Evolutionary conservation across 306 rosid species (phyloP).

Genomic region (Prunus mira): DNA sequence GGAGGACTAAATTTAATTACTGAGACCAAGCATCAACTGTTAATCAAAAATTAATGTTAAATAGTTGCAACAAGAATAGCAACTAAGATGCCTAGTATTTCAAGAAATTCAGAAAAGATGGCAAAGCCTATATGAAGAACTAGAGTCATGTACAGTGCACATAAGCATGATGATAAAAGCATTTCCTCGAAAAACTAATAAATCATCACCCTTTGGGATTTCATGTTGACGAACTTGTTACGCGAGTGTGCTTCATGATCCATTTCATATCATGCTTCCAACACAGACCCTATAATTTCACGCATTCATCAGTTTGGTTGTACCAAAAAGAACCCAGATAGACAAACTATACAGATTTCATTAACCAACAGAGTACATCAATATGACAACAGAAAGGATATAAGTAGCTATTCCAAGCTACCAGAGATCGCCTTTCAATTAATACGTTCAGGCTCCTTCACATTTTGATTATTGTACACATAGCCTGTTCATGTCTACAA

Average conservation of each 20-base stretch:
- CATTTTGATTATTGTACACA: neutral
- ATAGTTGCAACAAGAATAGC: neutral
- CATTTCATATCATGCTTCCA: constrained; percentile 47
- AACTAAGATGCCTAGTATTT: neutral
- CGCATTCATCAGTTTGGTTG: constrained; percentile 13
- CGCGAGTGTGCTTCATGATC: constrained; percentile 45
- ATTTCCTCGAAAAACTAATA: neutral
- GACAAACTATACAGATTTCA: neutral
- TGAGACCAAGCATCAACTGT: neutral
- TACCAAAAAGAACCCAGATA: neutral
- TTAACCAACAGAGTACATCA: neutral
- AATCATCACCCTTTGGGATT: constrained; percentile 64
- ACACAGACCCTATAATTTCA: constrained; percentile 43
- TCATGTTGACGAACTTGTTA: constrained; percentile 57
- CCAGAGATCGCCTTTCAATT: neutral
- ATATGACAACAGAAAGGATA: neutral
- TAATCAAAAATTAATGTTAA: neutral
- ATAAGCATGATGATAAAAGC: neutral
- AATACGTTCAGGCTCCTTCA: neutral
- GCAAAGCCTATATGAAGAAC: neutral
- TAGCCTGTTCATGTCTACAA: neutral
- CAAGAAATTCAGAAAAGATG: neutral
- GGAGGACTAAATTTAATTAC: neutral
- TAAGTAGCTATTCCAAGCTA: neutral
- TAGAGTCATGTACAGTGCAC: neutral